Evolutionary conservation across 148 eudicot genomes (phyloP).

Genomic region (Simmondsia chinensis): DNA sequence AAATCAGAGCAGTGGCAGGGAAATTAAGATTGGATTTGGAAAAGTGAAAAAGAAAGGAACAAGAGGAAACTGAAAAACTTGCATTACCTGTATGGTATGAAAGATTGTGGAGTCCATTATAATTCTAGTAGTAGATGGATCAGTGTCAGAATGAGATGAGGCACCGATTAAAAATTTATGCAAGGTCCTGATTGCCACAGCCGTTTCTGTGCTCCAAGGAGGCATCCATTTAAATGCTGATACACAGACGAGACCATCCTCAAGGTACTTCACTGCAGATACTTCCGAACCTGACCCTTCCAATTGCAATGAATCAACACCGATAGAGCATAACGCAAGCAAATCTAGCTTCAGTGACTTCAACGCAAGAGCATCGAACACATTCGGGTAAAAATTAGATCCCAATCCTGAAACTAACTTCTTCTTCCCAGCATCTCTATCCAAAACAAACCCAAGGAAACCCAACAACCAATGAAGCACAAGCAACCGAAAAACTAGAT

Average conservation of each 20-base stretch:
- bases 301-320: conserved; percentile 16
- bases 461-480: conserved; percentile 84
- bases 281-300: conserved; percentile 12
- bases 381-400: conserved; percentile 56
- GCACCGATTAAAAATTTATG: conserved; percentile 73
- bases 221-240: conserved; percentile 86
- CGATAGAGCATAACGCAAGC: conserved; percentile 52
- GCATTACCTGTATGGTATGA: conserved; percentile 53
- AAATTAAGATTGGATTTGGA: not conserved
- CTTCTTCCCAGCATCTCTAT: conserved; percentile 27
- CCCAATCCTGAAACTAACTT: conserved; percentile 26
- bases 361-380: conserved; percentile 82
- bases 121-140: conserved; percentile 29
- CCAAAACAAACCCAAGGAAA: conserved; percentile 31
- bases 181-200: conserved; percentile 68
- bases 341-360: conserved; percentile 80
- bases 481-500: conserved; percentile 66
- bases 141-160: conserved; percentile 46
- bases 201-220: conserved; percentile 93
- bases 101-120: conserved; percentile 59
- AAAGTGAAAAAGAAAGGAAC: not conserved
- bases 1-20: no score
- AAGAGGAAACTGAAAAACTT: not conserved
- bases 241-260: conserved; percentile 62
- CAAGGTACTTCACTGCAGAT: conserved; percentile 35